Conservation (phyloP, 306 rosid genomes). For the Sphenostylis stenocarpa region DNA sequence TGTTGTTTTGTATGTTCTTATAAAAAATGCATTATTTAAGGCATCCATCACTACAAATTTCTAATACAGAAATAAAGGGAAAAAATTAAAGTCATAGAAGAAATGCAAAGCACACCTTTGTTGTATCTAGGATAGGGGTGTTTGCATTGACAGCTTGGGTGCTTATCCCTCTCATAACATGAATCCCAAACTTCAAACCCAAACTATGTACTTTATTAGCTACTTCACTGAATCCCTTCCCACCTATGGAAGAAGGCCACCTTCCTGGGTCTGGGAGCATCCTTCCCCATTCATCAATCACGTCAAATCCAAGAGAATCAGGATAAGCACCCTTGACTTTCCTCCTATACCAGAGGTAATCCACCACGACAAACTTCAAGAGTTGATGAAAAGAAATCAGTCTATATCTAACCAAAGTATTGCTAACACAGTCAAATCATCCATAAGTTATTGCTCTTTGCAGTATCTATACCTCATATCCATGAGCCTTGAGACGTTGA, state of each 20-base stretch:
- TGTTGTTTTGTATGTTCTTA: not conserved
- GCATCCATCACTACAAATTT: not conserved
- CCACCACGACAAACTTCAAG: conserved; percentile 89
- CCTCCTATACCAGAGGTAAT: conserved; percentile 95
- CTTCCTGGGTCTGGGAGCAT: conserved; percentile 80
- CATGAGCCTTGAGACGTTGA: conserved; percentile 51
- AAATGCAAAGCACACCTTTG: conserved; percentile 53
- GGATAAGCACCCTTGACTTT: conserved; percentile 70
- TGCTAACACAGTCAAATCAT: conserved; percentile 18
- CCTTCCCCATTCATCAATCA: conserved; percentile 95
- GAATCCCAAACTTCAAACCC: conserved; percentile 97
- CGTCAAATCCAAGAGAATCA: conserved; percentile 88
- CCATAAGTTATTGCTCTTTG: not conserved
- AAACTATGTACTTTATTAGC: conserved; percentile 72
- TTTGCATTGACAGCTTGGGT: conserved; percentile 95
- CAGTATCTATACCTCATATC: conserved; percentile 67
- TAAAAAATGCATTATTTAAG: not conserved
- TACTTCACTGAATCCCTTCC: conserved; percentile 70
- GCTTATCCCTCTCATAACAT: conserved; percentile 97
- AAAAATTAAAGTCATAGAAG: not conserved
- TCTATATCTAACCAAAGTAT: conserved; percentile 25
- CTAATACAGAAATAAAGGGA: not conserved
- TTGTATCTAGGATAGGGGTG: conserved; percentile 77
- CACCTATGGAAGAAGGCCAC: conserved; percentile 90
- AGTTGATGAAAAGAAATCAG: conserved; percentile 28